These are phyloP conservation scores for Pseudocercospora vitis DNA, from an alignment of 2,329 filamentous ascomycete genomes.

Conservation along the genomic window DNA sequence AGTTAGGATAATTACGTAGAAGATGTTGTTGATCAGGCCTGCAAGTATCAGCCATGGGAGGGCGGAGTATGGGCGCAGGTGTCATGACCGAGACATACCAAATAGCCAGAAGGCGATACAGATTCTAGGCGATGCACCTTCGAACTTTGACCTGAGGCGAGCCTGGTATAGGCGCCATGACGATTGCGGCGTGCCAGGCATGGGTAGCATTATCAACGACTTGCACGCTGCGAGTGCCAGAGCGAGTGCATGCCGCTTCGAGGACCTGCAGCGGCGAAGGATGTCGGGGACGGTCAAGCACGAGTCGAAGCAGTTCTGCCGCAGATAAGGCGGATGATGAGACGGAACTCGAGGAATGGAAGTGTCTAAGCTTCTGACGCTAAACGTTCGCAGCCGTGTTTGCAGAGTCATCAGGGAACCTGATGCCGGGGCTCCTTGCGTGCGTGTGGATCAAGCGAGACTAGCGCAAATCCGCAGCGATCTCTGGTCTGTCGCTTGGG, in stretches of 20 bases:
- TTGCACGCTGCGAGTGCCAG: neutral
- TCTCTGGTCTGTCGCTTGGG: neutral
- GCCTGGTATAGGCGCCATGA: conserved; percentile 57
- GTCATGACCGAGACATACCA: conserved; percentile 58
- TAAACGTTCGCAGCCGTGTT: too few relatives aligned
- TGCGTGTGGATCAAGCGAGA: neutral
- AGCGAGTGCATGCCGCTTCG: conserved; percentile 5
- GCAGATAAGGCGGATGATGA: neutral
- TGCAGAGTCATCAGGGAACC: too few relatives aligned
- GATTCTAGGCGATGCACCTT: conserved; percentile 68
- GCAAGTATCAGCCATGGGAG: conserved; percentile 6
- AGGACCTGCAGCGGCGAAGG: neutral
- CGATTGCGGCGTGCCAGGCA: conserved; percentile 11
- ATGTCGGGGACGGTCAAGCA: neutral
- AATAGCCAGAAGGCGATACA: conserved; percentile 89
- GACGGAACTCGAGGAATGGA: too few relatives aligned
- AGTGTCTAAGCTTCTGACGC: too few relatives aligned
- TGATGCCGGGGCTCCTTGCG: too few relatives aligned
- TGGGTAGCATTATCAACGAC: conserved; percentile 16
- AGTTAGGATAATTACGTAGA: conserved; percentile 95
- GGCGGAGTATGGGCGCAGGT: neutral
- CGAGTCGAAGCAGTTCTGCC: neutral
- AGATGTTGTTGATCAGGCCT: conserved; percentile 94
- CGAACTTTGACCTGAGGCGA: conserved; percentile 63
- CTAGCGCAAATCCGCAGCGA: neutral